Evolutionary conservation across 176 grass and related monocot species (phyloP).

Genomic region (Pontederia paniculata): DNA sequence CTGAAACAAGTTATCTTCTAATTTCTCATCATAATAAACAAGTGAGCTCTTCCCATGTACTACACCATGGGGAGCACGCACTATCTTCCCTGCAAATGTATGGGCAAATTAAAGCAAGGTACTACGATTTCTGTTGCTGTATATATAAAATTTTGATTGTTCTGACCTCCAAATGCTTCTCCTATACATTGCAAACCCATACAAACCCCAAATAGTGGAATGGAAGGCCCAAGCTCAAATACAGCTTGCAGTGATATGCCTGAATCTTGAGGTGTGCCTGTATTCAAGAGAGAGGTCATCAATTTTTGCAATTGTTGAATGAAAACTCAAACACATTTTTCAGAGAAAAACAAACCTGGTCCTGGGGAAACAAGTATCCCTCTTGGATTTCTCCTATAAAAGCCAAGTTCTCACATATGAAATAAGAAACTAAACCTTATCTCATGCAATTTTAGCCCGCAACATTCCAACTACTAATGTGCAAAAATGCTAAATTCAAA

Average conservation of each 20-base stretch:
- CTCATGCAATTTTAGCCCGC: background rate
- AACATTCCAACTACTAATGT: background rate
- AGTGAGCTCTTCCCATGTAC: conserved; percentile 93
- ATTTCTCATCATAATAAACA: conserved; percentile 62
- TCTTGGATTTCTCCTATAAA: conserved; percentile 65
- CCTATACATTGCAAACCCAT: conserved; percentile 99
- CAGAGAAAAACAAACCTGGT: conserved; percentile 52
- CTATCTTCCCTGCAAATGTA: conserved; percentile 83
- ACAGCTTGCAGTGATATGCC: conserved; percentile 91
- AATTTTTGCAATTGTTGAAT: too few relatives aligned
- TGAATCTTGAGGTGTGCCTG: conserved; percentile 86
- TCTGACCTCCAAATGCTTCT: conserved; percentile 88
- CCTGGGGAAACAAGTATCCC: conserved; percentile 95
- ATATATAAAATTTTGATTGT: background rate
- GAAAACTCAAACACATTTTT: background rate
- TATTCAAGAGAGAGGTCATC: conserved; percentile 19
- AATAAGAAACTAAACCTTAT: background rate
- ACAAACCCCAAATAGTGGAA: conserved; percentile 94
- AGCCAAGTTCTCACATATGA: background rate
- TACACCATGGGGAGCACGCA: conserved; percentile 79
- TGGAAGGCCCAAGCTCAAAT: conserved; percentile 72
- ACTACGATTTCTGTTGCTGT: background rate
- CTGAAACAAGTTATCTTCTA: conserved; percentile 52
- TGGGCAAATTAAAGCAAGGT: conserved; percentile 1
- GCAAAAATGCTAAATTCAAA: background rate